Percentiles rank a stretch among this genome's conserved stretches.
Evolutionary conservation across 495 filamentous ascomycete species (phyloP).

Genomic region (Talaromyces borbonicus): DNA sequence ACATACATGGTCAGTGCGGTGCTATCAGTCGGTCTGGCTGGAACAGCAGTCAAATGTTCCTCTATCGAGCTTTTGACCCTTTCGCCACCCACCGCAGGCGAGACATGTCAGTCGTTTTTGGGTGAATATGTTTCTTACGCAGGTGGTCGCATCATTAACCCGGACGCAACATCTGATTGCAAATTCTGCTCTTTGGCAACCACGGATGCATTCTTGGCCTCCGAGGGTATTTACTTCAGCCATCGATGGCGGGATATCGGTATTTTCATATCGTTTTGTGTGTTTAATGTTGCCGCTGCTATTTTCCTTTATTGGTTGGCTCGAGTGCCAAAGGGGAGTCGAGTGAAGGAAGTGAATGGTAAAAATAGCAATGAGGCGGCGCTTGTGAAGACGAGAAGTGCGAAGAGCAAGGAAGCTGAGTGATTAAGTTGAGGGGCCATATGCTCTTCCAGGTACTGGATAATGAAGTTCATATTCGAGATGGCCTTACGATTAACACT

Average conservation of each 20-base stretch:
- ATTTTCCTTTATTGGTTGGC: conserved; percentile 71
- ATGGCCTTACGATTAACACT: no score
- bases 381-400: not conserved
- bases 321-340: conserved; percentile 57
- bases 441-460: no score
- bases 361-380: not conserved
- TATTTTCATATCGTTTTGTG: conserved; percentile 53
- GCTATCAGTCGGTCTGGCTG: conserved; percentile 51
- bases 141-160: conserved; percentile 48
- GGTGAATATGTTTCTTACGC: conserved; percentile 30
- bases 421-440: no score
- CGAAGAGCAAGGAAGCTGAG: not conserved
- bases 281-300: conserved; percentile 62
- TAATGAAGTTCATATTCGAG: no score
- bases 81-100: conserved; percentile 28
- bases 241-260: conserved; percentile 70
- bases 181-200: conserved; percentile 48
- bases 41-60: conserved; percentile 47
- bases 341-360: conserved; percentile 17
- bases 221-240: conserved; percentile 38
- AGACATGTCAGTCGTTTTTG: conserved; percentile 51
- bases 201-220: conserved; percentile 53
- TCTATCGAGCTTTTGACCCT: conserved; percentile 47
- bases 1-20: conserved; percentile 60
- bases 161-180: conserved; percentile 43